phyloP scores from a whole-genome alignment of 768 basidiomycete species.

The Botryobasidium botryosum region DNA sequence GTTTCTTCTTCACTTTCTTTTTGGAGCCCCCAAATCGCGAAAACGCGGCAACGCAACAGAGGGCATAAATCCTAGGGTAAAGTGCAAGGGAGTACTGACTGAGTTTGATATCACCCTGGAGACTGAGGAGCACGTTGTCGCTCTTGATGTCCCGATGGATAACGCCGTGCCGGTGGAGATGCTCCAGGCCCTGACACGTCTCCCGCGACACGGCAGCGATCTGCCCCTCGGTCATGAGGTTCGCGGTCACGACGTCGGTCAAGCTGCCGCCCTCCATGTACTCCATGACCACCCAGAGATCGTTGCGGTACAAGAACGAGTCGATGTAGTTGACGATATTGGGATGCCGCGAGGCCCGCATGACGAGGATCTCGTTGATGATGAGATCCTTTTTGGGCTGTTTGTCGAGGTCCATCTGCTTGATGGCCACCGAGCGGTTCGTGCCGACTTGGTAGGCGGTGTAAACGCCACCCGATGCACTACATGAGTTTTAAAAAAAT shows the following conservation, averaged over 20 bases:
- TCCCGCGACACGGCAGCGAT: slow-evolving; percentile 94
- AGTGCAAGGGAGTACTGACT: slow-evolving; percentile 41
- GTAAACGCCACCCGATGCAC: slow-evolving; percentile 94
- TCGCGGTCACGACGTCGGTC: slow-evolving; percentile 91
- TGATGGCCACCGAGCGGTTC: slow-evolving; percentile 90
- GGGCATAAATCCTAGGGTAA: too few species aligned
- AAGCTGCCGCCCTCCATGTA: slow-evolving; percentile 96
- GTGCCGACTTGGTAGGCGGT: slow-evolving; percentile 96
- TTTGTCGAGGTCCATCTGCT: slow-evolving; percentile 99
- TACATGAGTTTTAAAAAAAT: slow-evolving; percentile 18
- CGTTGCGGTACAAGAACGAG: slow-evolving; percentile 93
- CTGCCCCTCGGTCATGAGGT: slow-evolving; percentile 96
- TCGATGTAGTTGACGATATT: slow-evolving; percentile 99
- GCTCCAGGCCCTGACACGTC: slow-evolving; percentile 82
- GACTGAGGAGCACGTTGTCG: slow-evolving; percentile 85
- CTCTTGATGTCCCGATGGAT: slow-evolving; percentile 99
- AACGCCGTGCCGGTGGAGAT: slow-evolving; percentile 89
- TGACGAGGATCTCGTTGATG: slow-evolving; percentile 99
- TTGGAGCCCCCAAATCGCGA: too few species aligned
- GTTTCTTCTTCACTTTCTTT: too few species aligned
- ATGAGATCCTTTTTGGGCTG: slow-evolving; percentile 99
- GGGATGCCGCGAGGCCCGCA: slow-evolving; percentile 92
- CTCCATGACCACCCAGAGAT: slow-evolving; percentile 99
- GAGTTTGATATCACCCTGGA: slow-evolving; percentile 93
- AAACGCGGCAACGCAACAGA: too few species aligned